Base-by-base conservation (phyloP, 2,329 filamentous ascomycete genomes). In the Exophiala oligosperma region DNA sequence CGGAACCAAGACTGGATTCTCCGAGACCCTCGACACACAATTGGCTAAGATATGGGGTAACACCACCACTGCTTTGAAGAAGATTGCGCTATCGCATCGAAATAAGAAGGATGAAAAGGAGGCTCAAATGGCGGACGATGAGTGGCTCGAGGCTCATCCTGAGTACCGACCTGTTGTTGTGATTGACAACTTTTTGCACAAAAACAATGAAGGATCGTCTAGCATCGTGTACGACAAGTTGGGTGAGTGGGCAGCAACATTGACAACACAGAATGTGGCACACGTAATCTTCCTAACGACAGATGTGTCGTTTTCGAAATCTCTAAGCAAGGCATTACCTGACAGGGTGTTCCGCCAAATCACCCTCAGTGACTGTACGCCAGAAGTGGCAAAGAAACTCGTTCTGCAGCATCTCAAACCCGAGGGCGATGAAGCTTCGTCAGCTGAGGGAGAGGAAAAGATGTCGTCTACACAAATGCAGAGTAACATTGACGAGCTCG, bases 241-340 rank as follows among this genome's bases (percentile, higher is more conserved):
- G 49, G 86, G 92, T 0, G 91, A 97, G 69, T 97, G 93, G 91
- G 92, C 92, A 1, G 92, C 94, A 3, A 81, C 86, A 1, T 77
- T 97, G 28, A 92, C 94, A 0, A 90, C 91, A 47, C 87, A 88
- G 52, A 96, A 97, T 64, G 82, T 96, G 44, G 93, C 93, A 0
- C 94, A 97, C 72, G 92, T 97, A 56, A 87, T 99, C 57, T 96
- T 97, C 79, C 79, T 99, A 38, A 97, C 93, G 0, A 91, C 89
- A 57, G 93, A 97, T 64, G 84, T 91, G 1, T 90, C 91, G 0
- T 96, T 91, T 74, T 88, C 89, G 50, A 97, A 97, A 72, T 88
- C 90, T 0, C 79, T 97, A 1, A 87, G 89, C 59, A 94, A 91
- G 70, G 90, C 91, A 0, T 81, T 99, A 21, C 94, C 94, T 0